Evolutionary conservation across 225 moss, liverwort and hornwort genomes (phyloP), one percentile per base, ranked within the genome.

Genomic region (Bryum argenteum): DNA sequence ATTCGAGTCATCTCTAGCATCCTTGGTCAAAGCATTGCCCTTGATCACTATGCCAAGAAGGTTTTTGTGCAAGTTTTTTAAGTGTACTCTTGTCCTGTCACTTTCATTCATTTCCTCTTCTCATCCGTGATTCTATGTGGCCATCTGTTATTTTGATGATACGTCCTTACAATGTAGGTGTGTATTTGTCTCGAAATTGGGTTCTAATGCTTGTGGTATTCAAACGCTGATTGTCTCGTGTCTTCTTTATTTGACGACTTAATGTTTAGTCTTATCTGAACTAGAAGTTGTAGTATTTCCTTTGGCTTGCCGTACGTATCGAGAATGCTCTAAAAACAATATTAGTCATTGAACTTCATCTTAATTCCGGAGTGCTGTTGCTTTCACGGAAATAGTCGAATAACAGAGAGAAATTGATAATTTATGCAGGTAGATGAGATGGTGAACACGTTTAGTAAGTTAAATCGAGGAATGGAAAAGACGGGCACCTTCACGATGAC

Each of bases 401-500:
- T 66, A 21, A 56, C 39, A 21, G 16, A 57, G 48, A 58, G 48
- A 40, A 11, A 38, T 53, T 58, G 71, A 60, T 68, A 19, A 58
- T 23, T 50, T 15, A 70, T 75, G 75, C 82, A 96, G 96, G 93
- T 96, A 43, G 93, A 96, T 81, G 96, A 96, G 79, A 93, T 96
- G 96, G 96, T 96, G 66, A 96, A 90, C 61, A 96, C 91, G 14
- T 96, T 93, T 40, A 96, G 96, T 82, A 91, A 91, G 80, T 54
- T 96, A 4, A 96, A 96, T 57, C 86, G 88, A 78, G 96, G 96
- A 64, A 96, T 96, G 93, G 96, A 96, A 69, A 86, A 91, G 81
- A 93, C 96, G 14, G 96, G 96, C 58, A 96, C 96, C 20, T 96
- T 96, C 68, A 96, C 96, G 42, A 96, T 96, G 95, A 93, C 93